Base-by-base conservation (phyloP, 441 rosid species). In the Eutrema salsugineum region DNA sequence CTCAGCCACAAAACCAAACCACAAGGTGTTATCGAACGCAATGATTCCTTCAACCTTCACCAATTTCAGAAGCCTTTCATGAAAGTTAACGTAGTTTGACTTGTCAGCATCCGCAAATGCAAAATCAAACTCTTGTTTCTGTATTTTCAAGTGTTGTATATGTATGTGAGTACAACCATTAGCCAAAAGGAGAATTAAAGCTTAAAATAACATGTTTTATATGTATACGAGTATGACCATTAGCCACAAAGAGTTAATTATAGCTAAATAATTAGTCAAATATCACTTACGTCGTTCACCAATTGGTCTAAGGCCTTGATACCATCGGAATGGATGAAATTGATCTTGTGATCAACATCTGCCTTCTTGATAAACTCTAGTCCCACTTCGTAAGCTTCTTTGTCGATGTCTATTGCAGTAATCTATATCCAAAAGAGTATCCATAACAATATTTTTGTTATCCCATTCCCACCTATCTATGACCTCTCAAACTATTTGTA, bases 61-160 rank as follows among this genome's bases (percentile, higher is more conserved):
- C 49, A 85, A 27, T 66, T 83, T 80, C 58, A 86, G 2, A 14
- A 83, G 12, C 4, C 61, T 73, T 64, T 86, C 88, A 19, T 74
- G 88, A 63, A 80, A 84, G 5, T 55, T 5, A 32, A 33, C 54
- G 49, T 81, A 73, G 42, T 51, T 72, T 0, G 43, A 0, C 73
- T 86, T 85, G 51, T 83, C 78, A 3, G 86, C 87, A 42, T 86
- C 91, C 65, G 80, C 84, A 50, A 84, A 86, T 43, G 80, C 85
- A 24, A 83, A 83, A 50, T 83, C 91, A 38, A 78, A 81, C 24
- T 67, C 79, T 55, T 30, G 8, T 7, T 59, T 50, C 49, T 53
- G 48, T 4, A 54, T 40, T 40, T 39, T 58, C 28, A 19, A 36
- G 6, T 35, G 42, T 57, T 5, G 16, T 5, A 11, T 38, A 40